Evolutionary conservation across 352 stramenopile species (phyloP).

Genomic region (Phytophthora chlamydospora): DNA sequence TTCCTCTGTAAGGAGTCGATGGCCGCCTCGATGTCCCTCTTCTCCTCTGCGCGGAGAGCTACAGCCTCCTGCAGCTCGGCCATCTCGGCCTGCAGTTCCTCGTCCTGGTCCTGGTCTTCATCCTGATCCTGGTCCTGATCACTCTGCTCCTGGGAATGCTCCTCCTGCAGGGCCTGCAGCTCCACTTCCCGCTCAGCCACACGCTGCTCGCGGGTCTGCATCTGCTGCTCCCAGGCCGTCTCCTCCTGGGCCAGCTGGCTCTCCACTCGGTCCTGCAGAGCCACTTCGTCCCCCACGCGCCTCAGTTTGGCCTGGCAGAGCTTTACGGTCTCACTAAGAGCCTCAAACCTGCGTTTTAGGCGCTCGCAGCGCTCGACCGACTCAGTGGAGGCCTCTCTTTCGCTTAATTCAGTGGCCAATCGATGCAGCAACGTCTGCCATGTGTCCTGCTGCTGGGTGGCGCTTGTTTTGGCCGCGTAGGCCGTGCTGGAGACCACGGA

Average conservation of each 20-base stretch:
- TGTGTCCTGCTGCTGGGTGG: slow-evolving; percentile 14
- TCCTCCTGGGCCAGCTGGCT: slow-evolving; percentile 63
- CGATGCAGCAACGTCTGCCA: slow-evolving; percentile 41
- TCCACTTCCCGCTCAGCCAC: slow-evolving; percentile 62
- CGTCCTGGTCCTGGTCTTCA: slow-evolving; percentile 24
- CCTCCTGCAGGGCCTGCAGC: slow-evolving; percentile 48
- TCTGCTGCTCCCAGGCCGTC: slow-evolving; percentile 62
- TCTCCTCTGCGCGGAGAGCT: slow-evolving; percentile 61
- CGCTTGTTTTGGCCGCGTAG: slow-evolving; percentile 33
- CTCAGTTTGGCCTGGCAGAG: slow-evolving; percentile 45
- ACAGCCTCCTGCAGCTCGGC: slow-evolving; percentile 50
- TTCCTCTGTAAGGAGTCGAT: slow-evolving; percentile 59
- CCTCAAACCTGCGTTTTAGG: slow-evolving; percentile 46
- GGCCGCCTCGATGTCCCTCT: slow-evolving; percentile 63
- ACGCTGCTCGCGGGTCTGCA: slow-evolving; percentile 52
- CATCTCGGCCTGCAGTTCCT: slow-evolving; percentile 29
- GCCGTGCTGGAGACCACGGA: slow-evolving; percentile 42
- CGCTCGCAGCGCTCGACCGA: slow-evolving; percentile 35
- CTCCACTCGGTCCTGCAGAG: slow-evolving; percentile 62
- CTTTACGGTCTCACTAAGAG: slow-evolving; percentile 42
- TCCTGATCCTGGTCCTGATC: slow-evolving; percentile 14
- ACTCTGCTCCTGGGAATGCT: slow-evolving; percentile 26
- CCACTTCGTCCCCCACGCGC: slow-evolving; percentile 42
- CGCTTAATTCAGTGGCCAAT: slow-evolving; percentile 26
- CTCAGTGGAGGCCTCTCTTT: slow-evolving; percentile 21